phyloP scores from a whole-genome alignment of 2,329 filamentous ascomycete species.

The Beauveria scarabaeidicola region DNA sequence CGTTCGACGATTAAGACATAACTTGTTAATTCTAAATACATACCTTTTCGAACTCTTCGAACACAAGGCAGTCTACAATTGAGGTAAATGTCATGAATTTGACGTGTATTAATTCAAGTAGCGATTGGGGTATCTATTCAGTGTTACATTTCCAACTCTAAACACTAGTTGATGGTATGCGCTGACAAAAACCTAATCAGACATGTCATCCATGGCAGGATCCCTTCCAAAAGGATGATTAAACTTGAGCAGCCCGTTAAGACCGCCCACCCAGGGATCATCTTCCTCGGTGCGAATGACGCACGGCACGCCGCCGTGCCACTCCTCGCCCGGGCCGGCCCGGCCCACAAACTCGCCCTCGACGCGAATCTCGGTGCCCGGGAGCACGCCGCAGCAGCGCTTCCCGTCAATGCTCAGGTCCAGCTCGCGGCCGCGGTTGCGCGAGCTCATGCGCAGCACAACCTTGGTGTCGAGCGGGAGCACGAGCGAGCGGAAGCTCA shows the following conservation, averaged over 20 bases:
- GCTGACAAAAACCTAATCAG: conserved; percentile 16
- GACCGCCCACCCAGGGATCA: conserved; percentile 91
- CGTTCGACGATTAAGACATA: too few relatives aligned
- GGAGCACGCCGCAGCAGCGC: conserved; percentile 55
- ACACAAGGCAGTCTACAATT: too few relatives aligned
- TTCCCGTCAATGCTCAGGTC: conserved; percentile 75
- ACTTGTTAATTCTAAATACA: background rate
- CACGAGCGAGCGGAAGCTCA: conserved; percentile 87
- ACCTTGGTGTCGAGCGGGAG: conserved; percentile 81
- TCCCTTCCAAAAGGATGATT: conserved; percentile 82
- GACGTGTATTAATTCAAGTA: background rate
- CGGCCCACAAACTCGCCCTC: conserved; percentile 69
- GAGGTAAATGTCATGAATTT: too few relatives aligned
- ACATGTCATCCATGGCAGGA: conserved; percentile 22
- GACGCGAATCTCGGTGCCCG: conserved; percentile 82
- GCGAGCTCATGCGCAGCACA: conserved; percentile 69
- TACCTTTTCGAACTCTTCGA: background rate
- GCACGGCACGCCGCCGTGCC: conserved; percentile 80
- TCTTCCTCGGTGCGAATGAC: conserved; percentile 72
- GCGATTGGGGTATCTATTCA: conserved; percentile 7
- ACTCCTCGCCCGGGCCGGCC: conserved; percentile 34
- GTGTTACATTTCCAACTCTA: background rate
- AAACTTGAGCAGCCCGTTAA: conserved; percentile 92
- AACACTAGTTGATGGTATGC: background rate
- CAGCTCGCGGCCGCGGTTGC: conserved; percentile 67